Percentiles rank a stretch among this genome's conserved stretches.
phyloP scores from a whole-genome alignment of 2,329 filamentous ascomycete species.

The Colletotrichum destructivum region DNA sequence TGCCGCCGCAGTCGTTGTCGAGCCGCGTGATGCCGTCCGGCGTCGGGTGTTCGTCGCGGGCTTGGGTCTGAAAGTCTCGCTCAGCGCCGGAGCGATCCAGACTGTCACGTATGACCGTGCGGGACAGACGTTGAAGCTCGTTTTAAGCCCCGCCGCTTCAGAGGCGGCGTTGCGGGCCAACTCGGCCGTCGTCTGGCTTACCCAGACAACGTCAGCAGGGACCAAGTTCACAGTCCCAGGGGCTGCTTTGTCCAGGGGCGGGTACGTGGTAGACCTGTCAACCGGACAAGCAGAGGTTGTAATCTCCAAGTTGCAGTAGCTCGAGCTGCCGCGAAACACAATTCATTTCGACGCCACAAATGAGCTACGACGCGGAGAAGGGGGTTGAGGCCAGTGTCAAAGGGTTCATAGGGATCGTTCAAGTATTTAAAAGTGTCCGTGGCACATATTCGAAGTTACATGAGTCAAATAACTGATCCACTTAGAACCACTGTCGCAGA shows the following conservation, averaged over 20 bases:
- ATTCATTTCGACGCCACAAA: neutral
- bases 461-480: too few species aligned
- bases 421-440: too few species aligned
- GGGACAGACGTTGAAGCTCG: conserved; percentile 26
- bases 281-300: conserved; percentile 14
- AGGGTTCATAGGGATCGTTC: too few species aligned
- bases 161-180: conserved; percentile 20
- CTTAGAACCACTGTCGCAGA: too few species aligned
- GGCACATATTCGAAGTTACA: too few species aligned
- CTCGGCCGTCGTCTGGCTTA: conserved; percentile 31
- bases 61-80: conserved; percentile 52
- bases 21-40: conserved; percentile 62
- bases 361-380: neutral
- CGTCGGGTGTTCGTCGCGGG: conserved; percentile 64
- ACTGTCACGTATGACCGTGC: conserved; percentile 20
- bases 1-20: conserved; percentile 55
- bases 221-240: neutral
- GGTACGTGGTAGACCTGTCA: conserved; percentile 30
- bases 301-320: neutral
- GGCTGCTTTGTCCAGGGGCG: conserved; percentile 10
- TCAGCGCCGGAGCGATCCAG: conserved; percentile 61
- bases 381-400: too few species aligned
- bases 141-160: neutral
- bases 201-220: conserved; percentile 8
- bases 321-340: fast-evolving